phyloP scores from a whole-genome alignment of 2,329 filamentous ascomycete species.

The Emericellopsis atlantica region DNA sequence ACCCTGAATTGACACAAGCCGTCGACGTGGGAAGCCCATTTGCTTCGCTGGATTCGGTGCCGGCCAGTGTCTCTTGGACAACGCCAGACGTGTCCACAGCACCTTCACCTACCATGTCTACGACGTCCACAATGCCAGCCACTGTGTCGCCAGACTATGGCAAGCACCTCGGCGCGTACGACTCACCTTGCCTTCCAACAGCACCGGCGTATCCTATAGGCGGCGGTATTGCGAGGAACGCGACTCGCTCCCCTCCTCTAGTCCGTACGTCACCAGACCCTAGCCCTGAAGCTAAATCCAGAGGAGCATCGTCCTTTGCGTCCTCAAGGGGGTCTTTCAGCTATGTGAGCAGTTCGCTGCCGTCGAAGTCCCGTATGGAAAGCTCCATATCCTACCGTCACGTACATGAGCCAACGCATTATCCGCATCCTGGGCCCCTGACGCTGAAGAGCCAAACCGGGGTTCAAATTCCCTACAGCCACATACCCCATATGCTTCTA shows the following conservation, averaged over 20 bases:
- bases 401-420: not conserved
- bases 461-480: not conserved
- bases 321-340: not conserved
- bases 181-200: slow-evolving; percentile 19
- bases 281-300: not conserved
- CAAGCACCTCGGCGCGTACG: slow-evolving; percentile 31
- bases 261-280: slow-evolving; percentile 1
- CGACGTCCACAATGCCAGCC: slow-evolving; percentile 27
- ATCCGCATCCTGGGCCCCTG: not conserved
- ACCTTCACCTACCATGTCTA: slow-evolving; percentile 14
- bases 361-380: not conserved
- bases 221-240: slow-evolving; percentile 25
- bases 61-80: slow-evolving; percentile 27
- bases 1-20: slow-evolving; percentile 22
- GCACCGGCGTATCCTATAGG: slow-evolving; percentile 18
- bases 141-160: slow-evolving; percentile 38
- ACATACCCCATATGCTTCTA: not conserved
- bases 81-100: slow-evolving; percentile 25
- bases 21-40: slow-evolving; percentile 15
- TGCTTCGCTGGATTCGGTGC: slow-evolving; percentile 22
- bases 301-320: not conserved
- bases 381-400: not conserved
- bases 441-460: not conserved
- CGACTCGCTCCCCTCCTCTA: slow-evolving; percentile 2
- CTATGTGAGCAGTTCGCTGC: not conserved